phyloP scores from a whole-genome alignment of 2,329 filamentous ascomycete species.

The Pseudomassariella vexata region DNA sequence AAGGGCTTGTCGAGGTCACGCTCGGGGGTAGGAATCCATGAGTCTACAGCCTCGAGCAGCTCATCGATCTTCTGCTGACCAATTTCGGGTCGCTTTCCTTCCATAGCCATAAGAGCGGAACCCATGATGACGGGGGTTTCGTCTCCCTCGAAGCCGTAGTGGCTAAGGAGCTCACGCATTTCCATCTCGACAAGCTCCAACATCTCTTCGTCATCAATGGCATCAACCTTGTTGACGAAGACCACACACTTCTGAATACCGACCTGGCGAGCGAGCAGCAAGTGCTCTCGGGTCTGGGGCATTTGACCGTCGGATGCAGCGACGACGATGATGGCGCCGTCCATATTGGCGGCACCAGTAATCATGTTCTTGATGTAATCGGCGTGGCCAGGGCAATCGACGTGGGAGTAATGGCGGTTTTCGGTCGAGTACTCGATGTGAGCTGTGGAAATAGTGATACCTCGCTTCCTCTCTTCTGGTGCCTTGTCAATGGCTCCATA shows the following conservation, averaged over 20 bases:
- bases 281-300: conserved; percentile 98
- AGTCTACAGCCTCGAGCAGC: conserved; percentile 82
- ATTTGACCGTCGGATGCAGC: conserved; percentile 98
- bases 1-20: conserved; percentile 97
- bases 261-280: conserved; percentile 95
- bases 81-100: conserved; percentile 81
- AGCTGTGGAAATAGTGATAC: conserved; percentile 97
- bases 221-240: conserved; percentile 99
- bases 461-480: conserved; percentile 98
- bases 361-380: conserved; percentile 99
- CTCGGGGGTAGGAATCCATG: conserved; percentile 92
- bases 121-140: conserved; percentile 97
- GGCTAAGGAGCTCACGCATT: conserved; percentile 92
- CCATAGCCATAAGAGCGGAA: conserved; percentile 90
- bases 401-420: conserved; percentile 93
- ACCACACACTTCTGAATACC: conserved; percentile 98
- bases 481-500: conserved; percentile 99
- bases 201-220: conserved; percentile 97
- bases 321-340: conserved; percentile 97
- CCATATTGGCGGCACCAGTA: conserved; percentile 98
- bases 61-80: conserved; percentile 85
- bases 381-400: conserved; percentile 99
- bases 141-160: conserved; percentile 96
- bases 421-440: conserved; percentile 99
- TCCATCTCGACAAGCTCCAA: conserved; percentile 99